These are phyloP conservation scores for Magnaporthales sp. DNA, from an alignment of 2,329 filamentous ascomycete species.

Conservation along the genomic window DNA sequence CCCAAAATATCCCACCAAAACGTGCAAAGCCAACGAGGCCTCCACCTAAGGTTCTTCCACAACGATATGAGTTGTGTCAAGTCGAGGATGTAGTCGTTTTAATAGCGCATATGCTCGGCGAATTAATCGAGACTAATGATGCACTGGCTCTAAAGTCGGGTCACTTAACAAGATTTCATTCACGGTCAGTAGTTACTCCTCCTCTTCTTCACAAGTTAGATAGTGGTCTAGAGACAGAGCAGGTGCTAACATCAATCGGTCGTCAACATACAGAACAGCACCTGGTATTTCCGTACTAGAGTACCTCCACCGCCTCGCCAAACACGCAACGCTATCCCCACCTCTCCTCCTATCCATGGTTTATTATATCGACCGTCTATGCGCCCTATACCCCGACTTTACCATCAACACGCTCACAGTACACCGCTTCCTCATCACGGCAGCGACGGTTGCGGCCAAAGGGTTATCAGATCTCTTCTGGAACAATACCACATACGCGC, in stretches of 20 bases:
- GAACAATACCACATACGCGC: conserved; percentile 95
- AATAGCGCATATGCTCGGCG: conserved; percentile 91
- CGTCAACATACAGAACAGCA: conserved; percentile 37
- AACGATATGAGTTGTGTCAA: conserved; percentile 71
- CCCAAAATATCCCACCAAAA: conserved; percentile 29
- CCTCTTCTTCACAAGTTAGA: neutral
- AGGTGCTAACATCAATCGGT: conserved; percentile 13
- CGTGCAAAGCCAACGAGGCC: conserved; percentile 40
- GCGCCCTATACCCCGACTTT: conserved; percentile 85
- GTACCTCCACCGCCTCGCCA: conserved; percentile 85
- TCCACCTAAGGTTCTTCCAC: conserved; percentile 53
- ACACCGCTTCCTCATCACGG: conserved; percentile 93
- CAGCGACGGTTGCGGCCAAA: conserved; percentile 91
- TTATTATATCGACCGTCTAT: conserved; percentile 95
- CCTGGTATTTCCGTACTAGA: conserved; percentile 92
- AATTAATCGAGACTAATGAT: conserved; percentile 91
- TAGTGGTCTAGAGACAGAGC: neutral
- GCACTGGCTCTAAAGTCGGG: conserved; percentile 75
- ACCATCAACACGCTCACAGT: conserved; percentile 95
- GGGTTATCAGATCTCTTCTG: conserved; percentile 95
- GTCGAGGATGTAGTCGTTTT: conserved; percentile 82
- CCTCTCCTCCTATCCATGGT: conserved; percentile 97
- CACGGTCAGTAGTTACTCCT: conserved; percentile 47
- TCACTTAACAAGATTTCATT: conserved; percentile 89
- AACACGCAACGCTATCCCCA: conserved; percentile 86